Base-by-base conservation (phyloP, 306 rosid species). In the Luffa acutangula region DNA sequence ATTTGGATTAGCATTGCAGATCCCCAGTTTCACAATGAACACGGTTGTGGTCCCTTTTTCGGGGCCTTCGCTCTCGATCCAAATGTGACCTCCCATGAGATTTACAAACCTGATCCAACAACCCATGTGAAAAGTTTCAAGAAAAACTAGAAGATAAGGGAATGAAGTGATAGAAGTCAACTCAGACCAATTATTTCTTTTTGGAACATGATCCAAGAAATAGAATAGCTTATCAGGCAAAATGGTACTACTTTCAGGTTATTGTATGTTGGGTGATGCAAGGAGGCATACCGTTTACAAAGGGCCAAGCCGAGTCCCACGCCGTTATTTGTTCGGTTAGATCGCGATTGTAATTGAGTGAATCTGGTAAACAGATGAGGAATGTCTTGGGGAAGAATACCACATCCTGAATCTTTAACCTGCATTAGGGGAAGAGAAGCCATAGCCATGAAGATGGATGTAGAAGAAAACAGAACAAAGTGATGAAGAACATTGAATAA, bases 361-460 rank as follows among this genome's bases (percentile, higher is more conserved):
- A 92, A 95, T 82, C 85, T 93, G 84, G 96, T 89, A 66, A 93
- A 93, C 70, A 95, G 79, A 85, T 65, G 89, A 9, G 92, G 93
- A 83, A 89, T 89, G 58, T 93, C 97, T 82, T 89, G 91, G 7
- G 87, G 90, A 46, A 57, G 90, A 90, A 95, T 82, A 75, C 99
- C 97, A 83, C 97, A 83, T 46, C 97, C 97, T 43, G 97, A 89
- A 82, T 95, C 99, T 86, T 91, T 91, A 81, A 95, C 91, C 99
- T 95, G 90, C 63, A 82, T 42, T 77, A 81, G 53, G 31, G 36
- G 77, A 74, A 82, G 81, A 45, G 76, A 43, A 76, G 18, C 36
- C 49, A 54, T 15, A 36, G 25, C 37, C 52, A 52, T 51, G 45
- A 31, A 18, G 37, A 37, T 37, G 17, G 36, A 9, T 51, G 64